Evolutionary conservation across 2,329 filamentous ascomycete genomes (phyloP), one percentile per base, ranked within the genome.

Genomic region (Fusarium devonianum): DNA sequence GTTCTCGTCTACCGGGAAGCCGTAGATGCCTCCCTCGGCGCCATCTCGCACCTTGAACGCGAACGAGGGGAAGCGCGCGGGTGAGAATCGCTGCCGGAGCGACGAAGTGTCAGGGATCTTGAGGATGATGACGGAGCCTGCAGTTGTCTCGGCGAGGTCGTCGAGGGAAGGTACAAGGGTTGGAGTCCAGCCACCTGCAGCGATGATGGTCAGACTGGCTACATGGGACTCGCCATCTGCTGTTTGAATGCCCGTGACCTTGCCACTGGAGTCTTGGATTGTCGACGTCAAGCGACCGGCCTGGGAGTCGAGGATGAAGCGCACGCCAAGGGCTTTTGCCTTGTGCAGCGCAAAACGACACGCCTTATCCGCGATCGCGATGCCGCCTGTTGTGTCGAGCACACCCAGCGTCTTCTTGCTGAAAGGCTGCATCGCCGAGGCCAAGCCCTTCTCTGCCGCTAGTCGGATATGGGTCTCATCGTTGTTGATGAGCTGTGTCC

Each of bases 331-430:
- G 4, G 40, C 50, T n/a, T 61, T 59, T 1, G 75, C 75, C 19
- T 76, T 73, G 60, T 78, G 68, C 1, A 78, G 67, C 0, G 74
- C 76, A 43, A 73, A 76, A 0, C 66, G 66, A 41, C 77, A 80
- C 0, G 75, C 75, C 37, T 75, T 78, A 49, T 78, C 74, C 0
- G 78, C 78, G 8, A 71, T 56, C 1, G 71, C 71, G 19, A 76
- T 70, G 2, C 79, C 79, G 8, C 75, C 78, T 1, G 70, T 73
- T 2, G 70, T 73, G 49, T 81, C 78, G 0, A 80, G 64, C 0
- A 78, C 67, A 0, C 73, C 77, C 4, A 69, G 58, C 7, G 69
- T 63, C 2, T 66, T 61, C 41, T 63, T 52, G 18, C 34, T 41
- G 38, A 79, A 78, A 0, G 75, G 74, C 26, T 77, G 69, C 19